Percentiles rank a stretch among this genome's conserved stretches.
Conservation (phyloP, 805 yeast genomes). For the Teunomyces kruisii region DNA sequence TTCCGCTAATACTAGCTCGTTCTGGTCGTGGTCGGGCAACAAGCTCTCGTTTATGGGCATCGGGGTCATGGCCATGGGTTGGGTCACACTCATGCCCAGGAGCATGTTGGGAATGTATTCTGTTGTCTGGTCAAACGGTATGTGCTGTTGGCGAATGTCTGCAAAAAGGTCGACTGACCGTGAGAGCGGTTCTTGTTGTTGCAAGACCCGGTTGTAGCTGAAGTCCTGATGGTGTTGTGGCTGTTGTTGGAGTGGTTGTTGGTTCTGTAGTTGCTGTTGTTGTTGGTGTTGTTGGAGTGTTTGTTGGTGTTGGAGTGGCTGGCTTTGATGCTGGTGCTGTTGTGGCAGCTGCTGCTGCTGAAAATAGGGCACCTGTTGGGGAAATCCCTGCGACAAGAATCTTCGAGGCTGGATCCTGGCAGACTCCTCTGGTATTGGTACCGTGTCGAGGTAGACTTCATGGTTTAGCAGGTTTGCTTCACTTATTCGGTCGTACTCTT, state of each 20-base stretch:
- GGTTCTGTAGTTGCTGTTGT: constrained; percentile 7
- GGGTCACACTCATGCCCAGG: neutral
- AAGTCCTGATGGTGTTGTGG: constrained; percentile 3
- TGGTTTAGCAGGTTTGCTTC: neutral
- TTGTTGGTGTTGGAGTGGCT: constrained; percentile 6
- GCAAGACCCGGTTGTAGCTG: neutral
- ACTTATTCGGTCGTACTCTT: neutral
- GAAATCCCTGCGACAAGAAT: neutral
- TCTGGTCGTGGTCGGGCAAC: neutral
- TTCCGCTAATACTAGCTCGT: neutral
- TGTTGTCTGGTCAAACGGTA: neutral
- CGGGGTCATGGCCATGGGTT: neutral
- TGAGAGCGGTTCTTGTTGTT: neutral
- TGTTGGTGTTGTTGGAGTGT: constrained; percentile 5
- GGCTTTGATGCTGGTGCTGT: no score
- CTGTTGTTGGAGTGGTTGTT: constrained; percentile 5
- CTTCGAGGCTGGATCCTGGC: neutral
- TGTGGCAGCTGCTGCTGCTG: constrained; percentile 5
- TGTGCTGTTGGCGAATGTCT: neutral
- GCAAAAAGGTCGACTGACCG: neutral
- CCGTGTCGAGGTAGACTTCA: neutral
- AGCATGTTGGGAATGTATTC: neutral
- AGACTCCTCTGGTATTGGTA: neutral
- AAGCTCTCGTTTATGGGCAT: neutral
- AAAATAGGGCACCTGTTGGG: constrained; percentile 1